Conservation (phyloP, 1,139 yeast genomes). For the Schwanniomyces etchellsii region DNA sequence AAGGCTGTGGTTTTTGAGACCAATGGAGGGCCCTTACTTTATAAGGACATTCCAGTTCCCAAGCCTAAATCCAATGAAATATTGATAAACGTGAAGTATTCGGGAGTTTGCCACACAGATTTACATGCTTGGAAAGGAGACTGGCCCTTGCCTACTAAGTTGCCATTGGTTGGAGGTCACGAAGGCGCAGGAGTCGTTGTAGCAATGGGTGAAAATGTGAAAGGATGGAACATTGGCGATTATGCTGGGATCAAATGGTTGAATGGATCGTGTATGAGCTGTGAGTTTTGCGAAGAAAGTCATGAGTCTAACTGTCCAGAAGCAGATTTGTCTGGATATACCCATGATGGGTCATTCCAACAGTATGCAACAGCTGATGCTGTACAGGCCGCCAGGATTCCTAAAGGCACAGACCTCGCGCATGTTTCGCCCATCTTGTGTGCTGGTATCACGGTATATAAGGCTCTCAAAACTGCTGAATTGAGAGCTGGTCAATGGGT, state of each 20-base stretch:
- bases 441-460: constrained; percentile 79
- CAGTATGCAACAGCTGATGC: constrained; percentile 83
- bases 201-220: constrained; percentile 61
- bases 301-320: constrained; percentile 62
- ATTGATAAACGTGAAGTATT: constrained; percentile 62
- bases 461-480: constrained; percentile 67
- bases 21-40: constrained; percentile 40
- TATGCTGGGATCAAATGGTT: constrained; percentile 73
- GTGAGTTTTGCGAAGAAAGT: constrained; percentile 64
- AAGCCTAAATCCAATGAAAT: constrained; percentile 62
- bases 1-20: constrained; percentile 35
- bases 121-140: constrained; percentile 80
- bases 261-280: constrained; percentile 64
- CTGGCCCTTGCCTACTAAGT: constrained; percentile 64
- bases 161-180: constrained; percentile 77
- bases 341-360: constrained; percentile 78
- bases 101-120: constrained; percentile 79
- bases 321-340: constrained; percentile 71
- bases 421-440: constrained; percentile 72
- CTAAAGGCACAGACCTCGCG: constrained; percentile 66
- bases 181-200: constrained; percentile 83
- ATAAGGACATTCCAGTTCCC: constrained; percentile 65
- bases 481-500: constrained; percentile 69
- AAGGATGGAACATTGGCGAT: constrained; percentile 65
- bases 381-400: constrained; percentile 76